A percentile compares a stretch with the other conserved stretches of the same genome.
These are phyloP conservation scores for Dendrobium chrysotoxum DNA, from an alignment of 106 monocot genomes.

Conservation along the genomic window DNA sequence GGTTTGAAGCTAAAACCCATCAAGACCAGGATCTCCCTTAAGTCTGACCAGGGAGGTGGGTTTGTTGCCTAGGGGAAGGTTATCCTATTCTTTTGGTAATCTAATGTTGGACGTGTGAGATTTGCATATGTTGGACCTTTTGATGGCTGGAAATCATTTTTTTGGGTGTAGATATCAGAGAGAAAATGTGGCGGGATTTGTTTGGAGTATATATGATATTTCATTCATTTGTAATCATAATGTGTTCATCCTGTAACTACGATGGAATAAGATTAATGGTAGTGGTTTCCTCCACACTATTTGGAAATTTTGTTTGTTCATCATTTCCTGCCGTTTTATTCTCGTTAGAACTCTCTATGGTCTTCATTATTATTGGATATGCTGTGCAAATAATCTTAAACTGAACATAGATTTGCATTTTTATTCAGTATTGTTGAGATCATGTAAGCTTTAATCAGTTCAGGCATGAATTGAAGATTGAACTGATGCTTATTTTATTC, in stretches of 20 bases:
- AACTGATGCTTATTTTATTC: no score
- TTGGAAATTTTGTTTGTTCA: not conserved
- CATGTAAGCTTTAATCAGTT: no score
- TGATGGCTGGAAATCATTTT: not conserved
- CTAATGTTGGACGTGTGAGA: not conserved
- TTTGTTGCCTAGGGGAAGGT: not conserved
- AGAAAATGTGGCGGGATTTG: not conserved
- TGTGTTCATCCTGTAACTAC: not conserved
- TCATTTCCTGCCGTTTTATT: no score
- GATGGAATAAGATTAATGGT: not conserved
- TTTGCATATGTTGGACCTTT: not conserved
- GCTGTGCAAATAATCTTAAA: no score
- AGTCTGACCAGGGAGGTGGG: slow-evolving; percentile 17
- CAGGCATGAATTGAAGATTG: no score
- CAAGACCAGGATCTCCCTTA: slow-evolving; percentile 59
- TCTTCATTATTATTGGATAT: no score
- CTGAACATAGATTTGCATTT: no score
- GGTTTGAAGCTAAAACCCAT: slow-evolving; percentile 91
- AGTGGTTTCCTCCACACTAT: not conserved
- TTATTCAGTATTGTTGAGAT: no score
- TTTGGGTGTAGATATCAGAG: not conserved
- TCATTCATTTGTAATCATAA: slow-evolving; percentile 4
- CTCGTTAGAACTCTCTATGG: no score
- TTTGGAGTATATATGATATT: not conserved
- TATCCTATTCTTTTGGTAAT: not conserved